Conservation (phyloP, 441 rosid species). For the Adansonia rubrostipa region DNA sequence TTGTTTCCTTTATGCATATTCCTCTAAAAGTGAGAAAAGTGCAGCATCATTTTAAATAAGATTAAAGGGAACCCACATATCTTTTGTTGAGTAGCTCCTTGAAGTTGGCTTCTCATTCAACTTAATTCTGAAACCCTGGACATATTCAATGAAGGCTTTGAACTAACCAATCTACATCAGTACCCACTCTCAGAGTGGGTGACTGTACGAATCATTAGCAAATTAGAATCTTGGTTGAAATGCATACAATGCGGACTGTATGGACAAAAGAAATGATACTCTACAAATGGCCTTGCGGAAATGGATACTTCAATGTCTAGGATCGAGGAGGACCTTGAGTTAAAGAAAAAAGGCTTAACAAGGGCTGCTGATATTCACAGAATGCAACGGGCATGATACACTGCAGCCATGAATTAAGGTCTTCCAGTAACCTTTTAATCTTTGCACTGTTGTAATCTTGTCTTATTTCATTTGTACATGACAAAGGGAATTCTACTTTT, state of each 20-base stretch:
- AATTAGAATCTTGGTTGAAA: constrained; percentile 27
- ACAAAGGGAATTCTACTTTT: too few relatives aligned
- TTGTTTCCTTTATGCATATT: constrained; percentile 23
- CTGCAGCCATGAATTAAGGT: background rate
- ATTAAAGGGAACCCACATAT: too few relatives aligned
- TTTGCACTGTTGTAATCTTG: background rate
- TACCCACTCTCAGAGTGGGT: constrained; percentile 1
- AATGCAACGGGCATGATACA: background rate
- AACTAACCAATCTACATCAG: background rate
- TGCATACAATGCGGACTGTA: constrained; percentile 9
- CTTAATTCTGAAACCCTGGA: too few relatives aligned
- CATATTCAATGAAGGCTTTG: too few relatives aligned
- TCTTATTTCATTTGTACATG: background rate
- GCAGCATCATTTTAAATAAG: background rate
- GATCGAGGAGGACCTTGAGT: constrained; percentile 24
- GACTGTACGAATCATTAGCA: background rate
- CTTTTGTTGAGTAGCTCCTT: background rate
- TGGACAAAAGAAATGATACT: constrained; percentile 25
- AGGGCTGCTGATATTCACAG: background rate
- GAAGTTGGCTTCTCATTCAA: too few relatives aligned
- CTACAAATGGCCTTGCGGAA: constrained; percentile 33
- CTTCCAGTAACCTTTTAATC: background rate
- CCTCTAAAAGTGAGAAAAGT: constrained; percentile 32
- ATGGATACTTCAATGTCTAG: constrained; percentile 27
- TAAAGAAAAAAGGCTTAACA: background rate